phyloP scores from a whole-genome alignment of 371 early-diverging fungal genomes.

The Mortierella sp. region DNA sequence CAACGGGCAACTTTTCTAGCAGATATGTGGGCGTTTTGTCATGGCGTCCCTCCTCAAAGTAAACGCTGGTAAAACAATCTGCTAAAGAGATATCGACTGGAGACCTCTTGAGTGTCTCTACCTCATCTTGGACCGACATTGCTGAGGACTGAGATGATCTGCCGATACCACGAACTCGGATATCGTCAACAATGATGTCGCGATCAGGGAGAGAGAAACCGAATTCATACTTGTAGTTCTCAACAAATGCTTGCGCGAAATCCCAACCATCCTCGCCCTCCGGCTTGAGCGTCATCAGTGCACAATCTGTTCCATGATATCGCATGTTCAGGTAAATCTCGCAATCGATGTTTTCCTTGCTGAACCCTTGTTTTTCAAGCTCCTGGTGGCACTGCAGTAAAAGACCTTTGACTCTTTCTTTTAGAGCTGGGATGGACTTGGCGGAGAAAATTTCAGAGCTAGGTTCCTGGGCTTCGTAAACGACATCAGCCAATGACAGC shows the following conservation, averaged over 20 bases:
- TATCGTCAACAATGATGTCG: slow-evolving; percentile 90
- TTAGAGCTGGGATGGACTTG: slow-evolving; percentile 58
- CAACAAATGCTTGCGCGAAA: slow-evolving; percentile 72
- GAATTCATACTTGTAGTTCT: slow-evolving; percentile 88
- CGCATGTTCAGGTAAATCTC: slow-evolving; percentile 90
- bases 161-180: slow-evolving; percentile 92
- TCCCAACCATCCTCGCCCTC: slow-evolving; percentile 65
- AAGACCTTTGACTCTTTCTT: slow-evolving; percentile 66
- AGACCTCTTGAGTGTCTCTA: slow-evolving; percentile 46
- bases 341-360: slow-evolving; percentile 61
- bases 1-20: slow-evolving; percentile 72
- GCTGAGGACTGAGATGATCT: slow-evolving; percentile 58
- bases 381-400: slow-evolving; percentile 57
- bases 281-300: slow-evolving; percentile 90
- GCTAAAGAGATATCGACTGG: slow-evolving; percentile 38
- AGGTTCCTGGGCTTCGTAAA: slow-evolving; percentile 93
- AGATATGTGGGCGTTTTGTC: slow-evolving; percentile 81
- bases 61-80: slow-evolving; percentile 69
- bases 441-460: slow-evolving; percentile 60
- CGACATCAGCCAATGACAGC: slow-evolving; percentile 90
- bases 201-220: slow-evolving; percentile 90
- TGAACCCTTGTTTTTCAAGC: slow-evolving; percentile 79
- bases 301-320: slow-evolving; percentile 95
- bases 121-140: slow-evolving; percentile 60
- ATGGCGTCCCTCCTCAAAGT: slow-evolving; percentile 84